Evolutionary conservation across 305 asterid species (phyloP).

Genomic region (Rubia occidens): DNA sequence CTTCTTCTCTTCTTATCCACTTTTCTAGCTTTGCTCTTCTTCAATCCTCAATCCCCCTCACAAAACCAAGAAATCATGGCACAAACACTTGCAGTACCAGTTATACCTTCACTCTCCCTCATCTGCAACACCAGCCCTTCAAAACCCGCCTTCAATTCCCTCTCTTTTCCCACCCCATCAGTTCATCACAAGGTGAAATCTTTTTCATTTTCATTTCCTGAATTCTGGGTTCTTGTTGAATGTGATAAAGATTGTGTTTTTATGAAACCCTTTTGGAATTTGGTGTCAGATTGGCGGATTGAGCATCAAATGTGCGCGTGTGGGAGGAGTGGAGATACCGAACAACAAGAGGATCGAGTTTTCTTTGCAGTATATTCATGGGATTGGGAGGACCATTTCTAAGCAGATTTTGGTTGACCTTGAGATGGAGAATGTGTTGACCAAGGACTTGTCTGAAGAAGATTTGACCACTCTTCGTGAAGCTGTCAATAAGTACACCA

Average conservation of each 20-base stretch:
- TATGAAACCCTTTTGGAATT: background rate
- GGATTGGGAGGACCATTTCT: slow-evolving; percentile 73
- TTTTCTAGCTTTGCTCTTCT: background rate
- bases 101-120: slow-evolving; percentile 52
- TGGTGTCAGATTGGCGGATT: slow-evolving; percentile 56
- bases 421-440: slow-evolving; percentile 59
- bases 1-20: background rate
- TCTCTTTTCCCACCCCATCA: slow-evolving; percentile 33
- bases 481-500: slow-evolving; percentile 88
- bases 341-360: slow-evolving; percentile 89
- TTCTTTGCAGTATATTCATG: slow-evolving; percentile 87
- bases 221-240: background rate
- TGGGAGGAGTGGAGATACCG: slow-evolving; percentile 95
- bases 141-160: slow-evolving; percentile 21
- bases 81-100: slow-evolving; percentile 57
- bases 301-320: slow-evolving; percentile 84
- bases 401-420: slow-evolving; percentile 63
- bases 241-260: slow-evolving; percentile 1
- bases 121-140: slow-evolving; percentile 39
- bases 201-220: background rate
- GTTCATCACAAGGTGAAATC: slow-evolving; percentile 36
- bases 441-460: slow-evolving; percentile 80
- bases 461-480: slow-evolving; percentile 84
- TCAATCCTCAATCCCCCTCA: background rate
- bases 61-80: slow-evolving; percentile 35